These are phyloP conservation scores for Auriscalpium orientale DNA, from an alignment of 768 basidiomycete genomes.

Conservation along the genomic window DNA sequence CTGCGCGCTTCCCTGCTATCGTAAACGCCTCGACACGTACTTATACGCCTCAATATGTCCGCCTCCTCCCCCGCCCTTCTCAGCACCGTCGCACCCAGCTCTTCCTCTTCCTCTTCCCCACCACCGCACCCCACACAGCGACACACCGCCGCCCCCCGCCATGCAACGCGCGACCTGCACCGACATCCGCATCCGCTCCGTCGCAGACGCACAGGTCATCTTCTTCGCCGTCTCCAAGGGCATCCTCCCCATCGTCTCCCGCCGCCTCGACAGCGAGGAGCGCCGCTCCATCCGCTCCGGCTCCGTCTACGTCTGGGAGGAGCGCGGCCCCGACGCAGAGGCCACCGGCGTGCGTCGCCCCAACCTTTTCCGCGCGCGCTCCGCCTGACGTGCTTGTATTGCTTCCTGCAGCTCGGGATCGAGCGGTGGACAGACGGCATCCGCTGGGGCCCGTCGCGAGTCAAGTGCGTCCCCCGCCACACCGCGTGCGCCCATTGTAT, in stretches of 20 bases:
- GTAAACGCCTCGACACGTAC: conserved; percentile 13
- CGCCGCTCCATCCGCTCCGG: conserved; percentile 63
- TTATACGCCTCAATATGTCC: conserved; percentile 1
- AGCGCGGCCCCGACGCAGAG: conserved; percentile 61
- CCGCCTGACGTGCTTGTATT: not conserved
- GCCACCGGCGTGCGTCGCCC: conserved; percentile 48
- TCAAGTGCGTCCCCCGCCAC: conserved; percentile 41
- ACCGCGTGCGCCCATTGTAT: not conserved
- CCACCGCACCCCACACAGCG: not conserved
- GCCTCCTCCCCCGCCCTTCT: not conserved
- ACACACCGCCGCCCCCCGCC: not conserved
- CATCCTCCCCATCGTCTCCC: conserved; percentile 56
- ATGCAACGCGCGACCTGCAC: conserved; percentile 70
- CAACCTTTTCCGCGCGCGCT: not conserved
- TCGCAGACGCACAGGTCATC: conserved; percentile 63
- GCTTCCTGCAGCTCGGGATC: conserved; percentile 60
- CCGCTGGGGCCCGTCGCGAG: conserved; percentile 73
- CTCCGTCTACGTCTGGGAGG: conserved; percentile 79
- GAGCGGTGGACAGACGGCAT: conserved; percentile 73
- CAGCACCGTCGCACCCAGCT: not conserved
- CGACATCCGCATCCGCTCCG: conserved; percentile 52
- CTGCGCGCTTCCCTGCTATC: conserved; percentile 12
- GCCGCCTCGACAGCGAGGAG: conserved; percentile 71
- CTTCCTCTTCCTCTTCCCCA: not conserved
- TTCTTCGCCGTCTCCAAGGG: conserved; percentile 62